Base-by-base conservation (phyloP, 768 basidiomycete species). In the Lanmaoa pseudosensibilis region DNA sequence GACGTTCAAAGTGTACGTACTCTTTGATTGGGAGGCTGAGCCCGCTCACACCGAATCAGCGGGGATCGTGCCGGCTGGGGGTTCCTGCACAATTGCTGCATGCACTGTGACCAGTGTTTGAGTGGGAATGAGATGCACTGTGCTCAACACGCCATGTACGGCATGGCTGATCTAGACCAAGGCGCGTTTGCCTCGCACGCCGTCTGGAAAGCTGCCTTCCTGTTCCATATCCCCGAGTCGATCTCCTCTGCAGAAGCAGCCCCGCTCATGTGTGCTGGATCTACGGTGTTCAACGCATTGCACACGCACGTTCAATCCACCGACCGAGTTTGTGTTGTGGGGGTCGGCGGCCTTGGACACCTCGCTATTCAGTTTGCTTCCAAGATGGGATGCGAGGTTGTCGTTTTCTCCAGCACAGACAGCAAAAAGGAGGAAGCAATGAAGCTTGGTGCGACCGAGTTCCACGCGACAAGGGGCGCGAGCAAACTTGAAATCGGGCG, bases 61-160 rank as follows among this genome's bases (percentile, higher is more conserved):
- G 75, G 75, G 7, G 74, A 75, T 27, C 61, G 73, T 9, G 74
- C 74, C 0, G 74, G 74, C 3, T 75, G 68, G 75, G 73, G 74
- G 1, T 75, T 62, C 48, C 61, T 67, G 23, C 76, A 74, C 50
- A 46, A 65, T 32, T 62, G 63, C 10, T 76, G 75, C 55, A 64
- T 68, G 52, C 56, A 63, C 23, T 76, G 75, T 18, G 66, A 67
- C 16, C 67, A 71, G 25, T 76, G 75, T 34, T 48, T 71, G 52
- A 66, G 63, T 23, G 73, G 73, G 10, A 63, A 75, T 53, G 73
- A 74, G 38, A 64, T 69, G 3, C 55, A 61, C 13, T 74, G 73
- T 48, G 19, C 44, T 1, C 5, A 67, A 18, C 68, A 64, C 7
- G 60, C 54, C 56, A 57, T 70, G 48, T 73, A 66, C n/a, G 69